phyloP scores from a whole-genome alignment of 75 land plant genomes.

The Selaginella moellendorffii region DNA sequence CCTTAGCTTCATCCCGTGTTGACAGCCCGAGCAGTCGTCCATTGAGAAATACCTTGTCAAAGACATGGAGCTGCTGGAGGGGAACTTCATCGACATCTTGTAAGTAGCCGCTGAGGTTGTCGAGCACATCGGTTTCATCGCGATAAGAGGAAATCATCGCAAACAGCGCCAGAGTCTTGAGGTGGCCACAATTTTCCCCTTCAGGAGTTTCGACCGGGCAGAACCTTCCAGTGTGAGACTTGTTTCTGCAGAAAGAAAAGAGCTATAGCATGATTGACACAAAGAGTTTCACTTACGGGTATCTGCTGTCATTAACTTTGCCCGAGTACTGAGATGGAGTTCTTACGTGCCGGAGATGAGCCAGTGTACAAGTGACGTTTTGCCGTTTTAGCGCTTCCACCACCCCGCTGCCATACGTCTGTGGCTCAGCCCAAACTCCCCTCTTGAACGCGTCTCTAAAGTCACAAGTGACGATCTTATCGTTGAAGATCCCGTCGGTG shows the following conservation, averaged over 20 bases:
- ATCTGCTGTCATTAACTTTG: constrained; percentile 57
- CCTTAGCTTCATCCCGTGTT: too few relatives aligned
- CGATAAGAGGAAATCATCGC: constrained; percentile 54
- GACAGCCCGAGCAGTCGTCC: constrained; percentile 59
- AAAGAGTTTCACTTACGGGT: constrained; percentile 50
- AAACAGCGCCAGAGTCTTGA: constrained; percentile 69
- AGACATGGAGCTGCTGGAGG: constrained; percentile 15
- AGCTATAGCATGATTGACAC: not conserved
- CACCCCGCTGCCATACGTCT: constrained; percentile 50
- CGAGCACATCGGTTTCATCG: too few relatives aligned
- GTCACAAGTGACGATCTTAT: constrained; percentile 74
- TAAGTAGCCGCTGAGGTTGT: too few relatives aligned
- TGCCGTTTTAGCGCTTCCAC: constrained; percentile 58
- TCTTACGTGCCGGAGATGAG: constrained; percentile 58
- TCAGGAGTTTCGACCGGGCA: constrained; percentile 86
- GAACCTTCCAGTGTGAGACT: constrained; percentile 69
- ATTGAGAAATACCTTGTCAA: constrained; percentile 56
- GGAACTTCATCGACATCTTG: too few relatives aligned
- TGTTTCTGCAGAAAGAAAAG: constrained; percentile 43
- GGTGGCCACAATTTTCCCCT: constrained; percentile 90
- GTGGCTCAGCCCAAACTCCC: constrained; percentile 62
- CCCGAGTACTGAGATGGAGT: constrained; percentile 20
- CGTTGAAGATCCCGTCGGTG: too few relatives aligned
- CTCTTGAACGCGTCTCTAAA: constrained; percentile 60
- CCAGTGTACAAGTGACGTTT: constrained; percentile 55